Percentiles rank a stretch among this genome's conserved stretches.
These are phyloP conservation scores for Raphanus hybrid DNA, from an alignment of 441 rosid species.

Conservation along the genomic window DNA sequence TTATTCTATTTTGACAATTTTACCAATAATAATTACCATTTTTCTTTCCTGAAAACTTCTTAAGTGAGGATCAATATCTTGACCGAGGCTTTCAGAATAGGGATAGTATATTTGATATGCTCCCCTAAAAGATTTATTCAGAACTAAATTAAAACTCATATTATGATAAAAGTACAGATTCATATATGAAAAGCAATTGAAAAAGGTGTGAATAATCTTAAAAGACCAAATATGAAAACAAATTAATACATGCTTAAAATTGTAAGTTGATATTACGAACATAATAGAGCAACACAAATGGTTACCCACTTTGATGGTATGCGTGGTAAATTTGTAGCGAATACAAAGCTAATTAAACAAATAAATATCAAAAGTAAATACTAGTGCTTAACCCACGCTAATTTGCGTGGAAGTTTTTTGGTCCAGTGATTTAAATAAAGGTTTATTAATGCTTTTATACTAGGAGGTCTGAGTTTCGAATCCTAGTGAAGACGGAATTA, in stretches of 20 bases:
- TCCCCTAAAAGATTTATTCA: not conserved
- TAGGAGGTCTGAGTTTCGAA: too few relatives aligned
- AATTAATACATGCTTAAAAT: too few relatives aligned
- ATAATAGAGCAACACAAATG: not conserved
- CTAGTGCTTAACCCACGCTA: too few relatives aligned
- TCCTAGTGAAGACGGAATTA: too few relatives aligned
- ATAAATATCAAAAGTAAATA: not conserved
- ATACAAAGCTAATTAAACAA: not conserved
- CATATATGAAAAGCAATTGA: not conserved
- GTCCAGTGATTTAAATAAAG: too few relatives aligned
- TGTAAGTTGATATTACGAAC: not conserved
- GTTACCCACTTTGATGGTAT: not conserved
- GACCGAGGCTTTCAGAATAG: not conserved
- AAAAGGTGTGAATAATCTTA: too few relatives aligned
- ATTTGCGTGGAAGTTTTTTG: too few relatives aligned
- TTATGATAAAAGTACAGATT: not conserved
- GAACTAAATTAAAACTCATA: not conserved
- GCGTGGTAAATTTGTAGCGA: not conserved
- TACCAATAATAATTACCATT: not conserved
- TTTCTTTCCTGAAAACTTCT: not conserved
- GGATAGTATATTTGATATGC: not conserved
- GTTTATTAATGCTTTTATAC: too few relatives aligned
- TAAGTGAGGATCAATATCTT: not conserved
- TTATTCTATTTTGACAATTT: too few relatives aligned
- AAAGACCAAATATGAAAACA: not conserved